A percentile compares a stretch with the other conserved stretches of the same genome.
Evolutionary conservation across 2,329 filamentous ascomycete genomes (phyloP).

Genomic region (Xylariaceae sp.): DNA sequence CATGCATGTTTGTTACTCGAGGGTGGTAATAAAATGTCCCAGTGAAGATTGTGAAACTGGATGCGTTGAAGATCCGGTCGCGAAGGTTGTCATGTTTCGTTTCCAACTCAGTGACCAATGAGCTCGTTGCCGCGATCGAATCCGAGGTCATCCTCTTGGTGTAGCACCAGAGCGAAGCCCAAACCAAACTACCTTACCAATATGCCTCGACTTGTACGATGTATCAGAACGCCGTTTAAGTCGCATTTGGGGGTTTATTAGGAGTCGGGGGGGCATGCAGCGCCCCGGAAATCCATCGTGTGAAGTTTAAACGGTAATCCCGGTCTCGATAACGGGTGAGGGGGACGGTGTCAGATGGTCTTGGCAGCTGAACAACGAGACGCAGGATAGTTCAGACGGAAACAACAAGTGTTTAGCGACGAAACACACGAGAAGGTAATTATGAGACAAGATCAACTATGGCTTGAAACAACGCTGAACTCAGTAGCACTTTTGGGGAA

Average conservation of each 20-base stretch:
- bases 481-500: too few relatives aligned
- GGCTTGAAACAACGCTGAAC: slow-evolving; percentile 1
- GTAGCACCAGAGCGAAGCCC: too few relatives aligned
- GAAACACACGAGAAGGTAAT: neutral
- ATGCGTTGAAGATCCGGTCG: slow-evolving; percentile 12
- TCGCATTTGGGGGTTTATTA: slow-evolving; percentile 2
- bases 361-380: slow-evolving; percentile 1
- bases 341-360: too few relatives aligned
- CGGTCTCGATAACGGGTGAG: neutral
- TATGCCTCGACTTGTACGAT: too few relatives aligned
- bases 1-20: too few relatives aligned
- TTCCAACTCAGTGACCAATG: neutral
- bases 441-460: neutral
- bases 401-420: slow-evolving; percentile 11
- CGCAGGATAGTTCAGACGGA: slow-evolving; percentile 12
- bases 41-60: slow-evolving; percentile 13
- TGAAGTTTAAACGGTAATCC: slow-evolving; percentile 16
- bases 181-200: too few relatives aligned
- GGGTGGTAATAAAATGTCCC: neutral
- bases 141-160: neutral
- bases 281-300: slow-evolving; percentile 7
- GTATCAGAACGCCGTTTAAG: neutral
- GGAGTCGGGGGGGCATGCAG: neutral
- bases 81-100: slow-evolving; percentile 13
- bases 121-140: neutral